Conservation (phyloP, 164 flowering plant species). For the Dillenia suffruticosa region DNA sequence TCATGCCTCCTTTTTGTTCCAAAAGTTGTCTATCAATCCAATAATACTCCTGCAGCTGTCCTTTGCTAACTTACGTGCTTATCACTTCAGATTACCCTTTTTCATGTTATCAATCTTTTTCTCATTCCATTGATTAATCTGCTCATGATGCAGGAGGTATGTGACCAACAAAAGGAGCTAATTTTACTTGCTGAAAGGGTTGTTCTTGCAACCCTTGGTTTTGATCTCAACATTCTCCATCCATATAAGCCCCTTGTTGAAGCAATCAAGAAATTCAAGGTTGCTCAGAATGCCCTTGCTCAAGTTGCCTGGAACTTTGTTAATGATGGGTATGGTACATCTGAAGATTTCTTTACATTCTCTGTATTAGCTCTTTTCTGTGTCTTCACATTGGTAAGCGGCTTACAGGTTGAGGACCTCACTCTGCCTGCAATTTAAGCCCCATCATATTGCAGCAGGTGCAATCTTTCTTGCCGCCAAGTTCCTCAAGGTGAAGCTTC, state of each 20-base stretch:
- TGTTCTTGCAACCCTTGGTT: slow-evolving; percentile 26
- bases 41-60: no score
- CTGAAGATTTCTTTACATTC: slow-evolving; percentile 5
- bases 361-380: not conserved
- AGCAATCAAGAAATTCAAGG: slow-evolving; percentile 34
- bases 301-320: slow-evolving; percentile 43
- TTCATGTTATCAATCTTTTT: no score
- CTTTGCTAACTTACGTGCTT: no score
- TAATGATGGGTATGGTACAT: slow-evolving; percentile 64
- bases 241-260: slow-evolving; percentile 32
- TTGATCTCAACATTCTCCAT: slow-evolving; percentile 24
- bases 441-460: slow-evolving; percentile 86
- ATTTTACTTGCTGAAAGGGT: slow-evolving; percentile 25
- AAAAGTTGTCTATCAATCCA: no score
- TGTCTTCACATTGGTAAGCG: slow-evolving; percentile 20
- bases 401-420: slow-evolving; percentile 78
- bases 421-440: slow-evolving; percentile 88
- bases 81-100: no score
- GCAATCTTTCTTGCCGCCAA: slow-evolving; percentile 92
- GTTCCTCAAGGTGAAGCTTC: slow-evolving; percentile 62
- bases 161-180: slow-evolving; percentile 24
- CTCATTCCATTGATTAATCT: no score
- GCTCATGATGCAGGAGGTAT: slow-evolving; percentile 16
- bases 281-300: slow-evolving; percentile 33
- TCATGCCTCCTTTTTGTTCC: no score